These are phyloP conservation scores for Fusarium sp. DNA, from an alignment of 2,329 filamentous ascomycete species.

Conservation along the genomic window DNA sequence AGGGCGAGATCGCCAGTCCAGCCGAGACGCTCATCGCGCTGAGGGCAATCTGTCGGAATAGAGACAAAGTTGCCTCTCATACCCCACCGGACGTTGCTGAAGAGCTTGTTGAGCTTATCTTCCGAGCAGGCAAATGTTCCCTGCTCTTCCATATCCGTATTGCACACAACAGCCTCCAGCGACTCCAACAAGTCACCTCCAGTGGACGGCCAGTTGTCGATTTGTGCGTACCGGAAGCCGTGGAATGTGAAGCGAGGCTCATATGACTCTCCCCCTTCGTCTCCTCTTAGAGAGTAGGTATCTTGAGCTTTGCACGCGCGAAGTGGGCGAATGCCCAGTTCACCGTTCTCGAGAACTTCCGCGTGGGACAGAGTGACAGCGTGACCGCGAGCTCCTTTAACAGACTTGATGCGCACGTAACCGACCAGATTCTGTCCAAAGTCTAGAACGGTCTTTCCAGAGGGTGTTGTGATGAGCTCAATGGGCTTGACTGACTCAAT, in stretches of 20 bases:
- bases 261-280: constrained; percentile 45
- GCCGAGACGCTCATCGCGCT: constrained; percentile 68
- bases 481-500: constrained; percentile 50
- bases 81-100: constrained; percentile 69
- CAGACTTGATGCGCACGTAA: constrained; percentile 57
- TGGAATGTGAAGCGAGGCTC: constrained; percentile 68
- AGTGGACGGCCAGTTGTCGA: constrained; percentile 60
- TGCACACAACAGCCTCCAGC: constrained; percentile 58
- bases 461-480: constrained; percentile 53
- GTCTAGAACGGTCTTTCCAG: constrained; percentile 64
- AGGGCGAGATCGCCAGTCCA: constrained; percentile 69
- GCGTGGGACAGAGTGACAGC: constrained; percentile 65
- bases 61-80: constrained; percentile 73
- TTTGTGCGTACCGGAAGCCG: constrained; percentile 68
- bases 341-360: constrained; percentile 68
- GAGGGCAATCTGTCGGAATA: constrained; percentile 72
- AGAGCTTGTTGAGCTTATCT: constrained; percentile 66
- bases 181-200: constrained; percentile 40
- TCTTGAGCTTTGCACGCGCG: constrained; percentile 66
- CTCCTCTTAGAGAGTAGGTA: constrained; percentile 56
- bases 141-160: constrained; percentile 68
- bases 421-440: constrained; percentile 74
- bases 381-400: constrained; percentile 56
- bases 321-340: constrained; percentile 60
- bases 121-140: constrained; percentile 69